These are phyloP conservation scores for Fennellomyces sp. DNA, from an alignment of 371 early-diverging fungal genomes.

Conservation along the genomic window DNA sequence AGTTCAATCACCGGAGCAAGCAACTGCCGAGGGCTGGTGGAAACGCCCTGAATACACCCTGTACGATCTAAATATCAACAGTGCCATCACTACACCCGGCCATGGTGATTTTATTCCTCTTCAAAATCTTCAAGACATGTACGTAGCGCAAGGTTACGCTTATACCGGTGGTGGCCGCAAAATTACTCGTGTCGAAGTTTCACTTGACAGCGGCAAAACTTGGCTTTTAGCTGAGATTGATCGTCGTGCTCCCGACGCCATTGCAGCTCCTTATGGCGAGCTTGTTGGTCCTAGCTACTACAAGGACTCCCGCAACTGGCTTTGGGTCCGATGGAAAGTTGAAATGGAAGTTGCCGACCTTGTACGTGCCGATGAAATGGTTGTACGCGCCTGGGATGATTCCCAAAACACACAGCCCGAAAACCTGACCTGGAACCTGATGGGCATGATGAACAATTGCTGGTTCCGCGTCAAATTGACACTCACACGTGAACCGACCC, in stretches of 20 bases:
- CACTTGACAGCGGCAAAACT: conserved; percentile 76
- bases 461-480: conserved; percentile 64
- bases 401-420: conserved; percentile 76
- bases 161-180: conserved; percentile 75
- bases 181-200: conserved; percentile 78
- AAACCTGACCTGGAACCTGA: conserved; percentile 77
- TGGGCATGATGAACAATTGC: conserved; percentile 86
- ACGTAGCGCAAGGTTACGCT: conserved; percentile 72
- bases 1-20: conserved; percentile 49
- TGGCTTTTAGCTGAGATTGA: conserved; percentile 67
- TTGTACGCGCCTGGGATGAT: conserved; percentile 77
- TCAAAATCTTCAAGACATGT: conserved; percentile 26
- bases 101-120: conserved; percentile 43
- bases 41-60: conserved; percentile 63
- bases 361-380: conserved; percentile 54
- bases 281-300: conserved; percentile 22
- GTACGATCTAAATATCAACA: conserved; percentile 72
- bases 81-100: conserved; percentile 53
- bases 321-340: conserved; percentile 74
- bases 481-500: conserved; percentile 21
- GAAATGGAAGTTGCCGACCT: conserved; percentile 49
- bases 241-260: conserved; percentile 32
- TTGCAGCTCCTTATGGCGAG: conserved; percentile 13
- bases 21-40: conserved; percentile 60
- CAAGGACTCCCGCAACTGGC: conserved; percentile 57